Conservation (phyloP, 371 early-diverging fungal genomes). For the Mortierella sp. region DNA sequence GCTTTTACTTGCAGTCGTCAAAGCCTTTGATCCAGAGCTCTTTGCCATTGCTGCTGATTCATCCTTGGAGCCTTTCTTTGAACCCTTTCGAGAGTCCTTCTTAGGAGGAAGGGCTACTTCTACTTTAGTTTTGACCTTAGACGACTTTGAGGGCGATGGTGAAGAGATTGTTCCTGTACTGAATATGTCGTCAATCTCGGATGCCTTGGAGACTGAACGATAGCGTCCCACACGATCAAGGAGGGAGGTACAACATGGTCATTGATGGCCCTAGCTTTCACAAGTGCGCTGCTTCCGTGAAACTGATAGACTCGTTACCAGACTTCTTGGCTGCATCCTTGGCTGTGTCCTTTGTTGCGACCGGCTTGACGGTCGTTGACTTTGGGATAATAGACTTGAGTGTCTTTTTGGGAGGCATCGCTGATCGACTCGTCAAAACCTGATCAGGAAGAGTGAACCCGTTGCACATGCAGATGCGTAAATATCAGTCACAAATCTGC, state of each 20-base stretch:
- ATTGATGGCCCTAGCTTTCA: background rate
- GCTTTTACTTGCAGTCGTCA: background rate
- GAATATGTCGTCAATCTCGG: conserved; percentile 53
- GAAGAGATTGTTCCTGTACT: conserved; percentile 34
- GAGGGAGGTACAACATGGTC: background rate
- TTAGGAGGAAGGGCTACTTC: conserved; percentile 6
- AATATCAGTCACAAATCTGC: too few species aligned
- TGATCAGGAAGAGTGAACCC: conserved; percentile 11
- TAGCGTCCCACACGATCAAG: too few species aligned
- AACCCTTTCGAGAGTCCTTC: background rate
- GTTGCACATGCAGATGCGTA: too few species aligned
- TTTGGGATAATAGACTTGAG: conserved; percentile 42
- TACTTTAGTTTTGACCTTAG: background rate
- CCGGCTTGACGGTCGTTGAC: conserved; percentile 5
- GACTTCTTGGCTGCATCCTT: conserved; percentile 25
- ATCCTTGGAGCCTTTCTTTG: background rate
- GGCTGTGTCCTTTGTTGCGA: conserved; percentile 5
- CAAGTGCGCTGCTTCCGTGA: background rate
- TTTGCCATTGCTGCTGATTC: background rate
- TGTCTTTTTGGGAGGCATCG: conserved; percentile 50
- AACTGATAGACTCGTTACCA: conserved; percentile 1
- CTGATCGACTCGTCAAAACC: conserved; percentile 1
- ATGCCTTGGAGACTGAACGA: conserved; percentile 29
- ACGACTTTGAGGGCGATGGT: conserved; percentile 6
- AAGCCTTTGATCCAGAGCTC: background rate